Evolutionary conservation across 495 filamentous ascomycete genomes (phyloP), one percentile per base, ranked within the genome.

Genomic region (Aspergillus sparsus): DNA sequence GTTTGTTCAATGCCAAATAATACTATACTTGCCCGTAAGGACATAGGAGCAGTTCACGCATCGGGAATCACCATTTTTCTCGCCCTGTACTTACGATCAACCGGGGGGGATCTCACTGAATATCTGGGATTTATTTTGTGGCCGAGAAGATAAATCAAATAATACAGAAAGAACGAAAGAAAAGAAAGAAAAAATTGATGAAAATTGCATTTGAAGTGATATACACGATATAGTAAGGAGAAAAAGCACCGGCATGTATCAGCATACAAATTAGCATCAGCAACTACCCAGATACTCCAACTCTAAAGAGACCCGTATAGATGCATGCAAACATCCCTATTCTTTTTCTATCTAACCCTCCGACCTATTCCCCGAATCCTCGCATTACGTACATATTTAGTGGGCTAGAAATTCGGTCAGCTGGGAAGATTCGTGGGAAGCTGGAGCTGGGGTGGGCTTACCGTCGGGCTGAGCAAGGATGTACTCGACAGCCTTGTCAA

Each of bases 401-500:
- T 79, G 75, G 45, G 75, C 75, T 79, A 53, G 11, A 13, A 51
- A 7, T 31, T 15, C 53, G 21, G 63, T 71, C 50, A 76, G 68
- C 53, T 2, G 33, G 34, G 8, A 16, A 18, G 45, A 50, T 13
- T 9, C 10, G 13, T 13, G 18, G 5, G n/a, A n/a, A 15, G 10
- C 13, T 1, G 45, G 47, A 13, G 11, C n/a, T 27, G 33, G 31
- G 44, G n/a, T n/a, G n/a, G 12, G 35, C 75, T 67, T 74, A 80
- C 77, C 93, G 82, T 97, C 93, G 70, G 93, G 93, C 82, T 98
- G 93, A 69, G 87, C 86, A 70, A 92, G 74, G 80, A 98, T 97
- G 82, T 98, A 98, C 72, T 91, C 85, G 61, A 97, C 92, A 55
- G 93, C 93, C 83, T 97, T 88, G 71, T 95, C 90, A 63, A 98